These are phyloP conservation scores for Oryza nivara DNA, from an alignment of 176 grass and related monocot species.

Conservation along the genomic window DNA sequence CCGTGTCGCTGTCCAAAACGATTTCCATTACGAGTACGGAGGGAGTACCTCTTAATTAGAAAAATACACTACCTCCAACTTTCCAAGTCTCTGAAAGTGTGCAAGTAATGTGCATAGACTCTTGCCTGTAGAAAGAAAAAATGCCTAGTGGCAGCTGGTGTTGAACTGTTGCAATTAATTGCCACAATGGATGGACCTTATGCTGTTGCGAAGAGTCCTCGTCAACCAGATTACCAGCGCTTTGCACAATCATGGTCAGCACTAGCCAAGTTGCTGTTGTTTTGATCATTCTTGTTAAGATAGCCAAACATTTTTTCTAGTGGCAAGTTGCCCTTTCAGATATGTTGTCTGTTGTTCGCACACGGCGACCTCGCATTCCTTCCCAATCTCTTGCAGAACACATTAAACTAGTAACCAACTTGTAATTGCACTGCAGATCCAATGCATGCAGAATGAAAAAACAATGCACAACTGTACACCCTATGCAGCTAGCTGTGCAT, in stretches of 20 bases:
- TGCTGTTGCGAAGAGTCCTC: not conserved
- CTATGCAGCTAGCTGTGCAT: too few species aligned
- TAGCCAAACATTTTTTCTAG: not conserved
- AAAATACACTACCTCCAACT: not conserved
- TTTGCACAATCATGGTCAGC: not conserved
- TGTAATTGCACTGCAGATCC: not conserved
- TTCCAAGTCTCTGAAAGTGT: not conserved
- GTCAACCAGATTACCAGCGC: not conserved
- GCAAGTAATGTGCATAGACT: not conserved
- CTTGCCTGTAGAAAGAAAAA: not conserved
- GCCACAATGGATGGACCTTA: not conserved
- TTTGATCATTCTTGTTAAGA: not conserved
- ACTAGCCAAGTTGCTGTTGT: not conserved
- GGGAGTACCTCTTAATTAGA: not conserved
- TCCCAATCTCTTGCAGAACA: not conserved
- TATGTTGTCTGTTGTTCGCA: conserved; percentile 40
- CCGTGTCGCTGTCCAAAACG: too few species aligned
- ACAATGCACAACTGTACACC: not conserved
- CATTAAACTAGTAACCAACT: not conserved
- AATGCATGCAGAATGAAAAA: not conserved
- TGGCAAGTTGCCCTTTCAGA: conserved; percentile 24
- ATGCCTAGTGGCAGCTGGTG: not conserved
- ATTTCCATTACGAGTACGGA: too few species aligned
- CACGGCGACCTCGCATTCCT: conserved; percentile 2
- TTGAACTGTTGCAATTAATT: not conserved